Conservation (phyloP, 345 rosid genomes). For the Pugionium cornutum region DNA sequence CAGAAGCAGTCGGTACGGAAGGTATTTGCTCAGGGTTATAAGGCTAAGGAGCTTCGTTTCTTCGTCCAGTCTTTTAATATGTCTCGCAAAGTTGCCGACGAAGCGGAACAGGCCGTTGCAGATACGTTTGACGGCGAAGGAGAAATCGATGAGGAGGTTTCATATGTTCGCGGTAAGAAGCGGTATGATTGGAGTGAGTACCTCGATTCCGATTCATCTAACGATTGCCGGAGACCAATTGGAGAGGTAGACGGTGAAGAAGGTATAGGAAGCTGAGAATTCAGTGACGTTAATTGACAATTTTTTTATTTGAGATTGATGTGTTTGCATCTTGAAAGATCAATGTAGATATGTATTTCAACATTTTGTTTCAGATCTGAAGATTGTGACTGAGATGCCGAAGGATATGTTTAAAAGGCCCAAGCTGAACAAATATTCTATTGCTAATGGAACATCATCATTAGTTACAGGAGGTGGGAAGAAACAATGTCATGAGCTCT, state of each 20-base stretch:
- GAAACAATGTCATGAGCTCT: conserved; percentile 12
- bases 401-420: conserved; percentile 52
- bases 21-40: conserved; percentile 63
- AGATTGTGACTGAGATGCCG: conserved; percentile 57
- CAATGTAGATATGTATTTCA: too few species aligned
- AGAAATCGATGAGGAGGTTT: conserved; percentile 4
- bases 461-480: neutral
- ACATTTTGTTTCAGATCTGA: conserved; percentile 36
- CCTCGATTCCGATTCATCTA: conserved; percentile 48
- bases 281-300: too few species aligned
- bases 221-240: conserved; percentile 7
- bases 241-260: conserved; percentile 38
- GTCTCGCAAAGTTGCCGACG: conserved; percentile 52
- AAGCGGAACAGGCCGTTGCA: conserved; percentile 19
- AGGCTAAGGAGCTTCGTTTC: conserved; percentile 75
- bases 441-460: conserved; percentile 6
- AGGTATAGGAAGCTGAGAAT: conserved; percentile 1
- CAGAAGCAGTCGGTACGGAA: conserved; percentile 73
- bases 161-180: conserved; percentile 40
- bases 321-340: conserved; percentile 26
- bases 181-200: conserved; percentile 67
- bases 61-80: conserved; percentile 80
- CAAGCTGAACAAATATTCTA: conserved; percentile 42
- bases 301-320: neutral
- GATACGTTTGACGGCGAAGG: conserved; percentile 1